Evolutionary conservation across 2,329 filamentous ascomycete species (phyloP), one percentile per base, ranked within the genome.

Genomic region (Xylaria sp.): DNA sequence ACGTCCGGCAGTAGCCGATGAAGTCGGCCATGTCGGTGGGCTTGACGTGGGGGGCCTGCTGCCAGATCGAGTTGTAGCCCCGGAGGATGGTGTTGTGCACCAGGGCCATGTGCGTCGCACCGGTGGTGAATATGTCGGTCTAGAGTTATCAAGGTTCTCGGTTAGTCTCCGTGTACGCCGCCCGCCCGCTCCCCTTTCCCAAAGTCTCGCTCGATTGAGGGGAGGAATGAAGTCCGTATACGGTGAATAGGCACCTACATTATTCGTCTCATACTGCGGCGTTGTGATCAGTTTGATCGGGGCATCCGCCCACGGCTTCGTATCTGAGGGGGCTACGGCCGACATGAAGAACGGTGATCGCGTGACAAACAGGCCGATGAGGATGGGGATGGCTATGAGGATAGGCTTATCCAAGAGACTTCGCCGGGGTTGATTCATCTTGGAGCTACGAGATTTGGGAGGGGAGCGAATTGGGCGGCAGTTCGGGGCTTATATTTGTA

Each of bases 71-170:
- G 69, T 88, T 87, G 74, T 82, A 85, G 49, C 83, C 82, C 39
- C 84, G 81, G 58, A 87, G 79, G 63, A 87, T 81, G 51, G 79
- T 73, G 63, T 87, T 87, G 74, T 87, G 83, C 45, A 85, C 72
- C 47, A 86, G 68, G 2, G 78, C 76, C 83, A 86, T 87, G 69
- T 87, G 80, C 16, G 82, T 83, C 0, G 84, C 82, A 19, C 80
- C 81, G 0, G 75, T 76, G 1, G 80, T 83, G 68, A 85, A 86
- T 59, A 84, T 74, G 63, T 86, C 82, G 37, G 78, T 79, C 78
- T 82, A 56, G 19, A 13, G 24, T n/a, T 13, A 17, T 7, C 6
- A 41, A 22, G 43, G 18, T 20, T 13, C 29, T 4, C 16, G 3
- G 11, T 34, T 34, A 34, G 29, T 9, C n/a, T 29, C 47, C 19